Evolutionary conservation across 768 basidiomycete species (phyloP).

Genomic region (Podaxis carcinomalis): DNA sequence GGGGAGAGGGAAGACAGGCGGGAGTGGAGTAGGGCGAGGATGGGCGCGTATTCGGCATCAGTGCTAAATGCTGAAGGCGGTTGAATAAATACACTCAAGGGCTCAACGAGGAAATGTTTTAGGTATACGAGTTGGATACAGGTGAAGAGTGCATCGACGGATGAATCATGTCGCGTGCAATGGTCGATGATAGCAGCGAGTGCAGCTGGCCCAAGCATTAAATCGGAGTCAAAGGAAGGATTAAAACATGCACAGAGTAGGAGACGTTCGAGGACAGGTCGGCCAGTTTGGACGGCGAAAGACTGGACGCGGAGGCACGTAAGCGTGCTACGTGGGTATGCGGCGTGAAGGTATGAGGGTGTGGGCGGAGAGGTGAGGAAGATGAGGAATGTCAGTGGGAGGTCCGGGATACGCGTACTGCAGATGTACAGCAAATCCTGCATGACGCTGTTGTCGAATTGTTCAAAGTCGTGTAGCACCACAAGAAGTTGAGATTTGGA

Average conservation of each 20-base stretch:
- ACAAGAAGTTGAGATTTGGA: slow-evolving; percentile 49
- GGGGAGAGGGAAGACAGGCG: neutral
- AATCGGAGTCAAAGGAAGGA: slow-evolving; percentile 49
- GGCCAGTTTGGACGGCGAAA: slow-evolving; percentile 46
- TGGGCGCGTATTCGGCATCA: neutral
- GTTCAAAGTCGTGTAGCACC: slow-evolving; percentile 72
- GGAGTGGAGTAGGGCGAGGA: neutral
- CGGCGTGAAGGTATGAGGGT: slow-evolving; percentile 52
- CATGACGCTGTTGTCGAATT: slow-evolving; percentile 56
- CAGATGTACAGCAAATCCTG: slow-evolving; percentile 71
- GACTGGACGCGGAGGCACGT: slow-evolving; percentile 51
- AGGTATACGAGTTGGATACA: slow-evolving; percentile 53
- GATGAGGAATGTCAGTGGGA: slow-evolving; percentile 66
- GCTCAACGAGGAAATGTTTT: slow-evolving; percentile 64
- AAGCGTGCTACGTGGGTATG: slow-evolving; percentile 58
- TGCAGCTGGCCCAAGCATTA: slow-evolving; percentile 56
- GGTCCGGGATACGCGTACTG: slow-evolving; percentile 48
- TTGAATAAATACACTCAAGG: slow-evolving; percentile 41
- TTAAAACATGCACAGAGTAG: slow-evolving; percentile 65
- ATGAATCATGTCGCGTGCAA: slow-evolving; percentile 49
- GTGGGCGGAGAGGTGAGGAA: slow-evolving; percentile 51
- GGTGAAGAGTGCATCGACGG: slow-evolving; percentile 52
- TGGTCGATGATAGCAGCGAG: slow-evolving; percentile 58
- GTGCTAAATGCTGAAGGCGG: neutral
- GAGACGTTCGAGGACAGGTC: slow-evolving; percentile 46